Base-by-base conservation (phyloP, 257 asterid genomes). In the Solanum ahanhuiri region DNA sequence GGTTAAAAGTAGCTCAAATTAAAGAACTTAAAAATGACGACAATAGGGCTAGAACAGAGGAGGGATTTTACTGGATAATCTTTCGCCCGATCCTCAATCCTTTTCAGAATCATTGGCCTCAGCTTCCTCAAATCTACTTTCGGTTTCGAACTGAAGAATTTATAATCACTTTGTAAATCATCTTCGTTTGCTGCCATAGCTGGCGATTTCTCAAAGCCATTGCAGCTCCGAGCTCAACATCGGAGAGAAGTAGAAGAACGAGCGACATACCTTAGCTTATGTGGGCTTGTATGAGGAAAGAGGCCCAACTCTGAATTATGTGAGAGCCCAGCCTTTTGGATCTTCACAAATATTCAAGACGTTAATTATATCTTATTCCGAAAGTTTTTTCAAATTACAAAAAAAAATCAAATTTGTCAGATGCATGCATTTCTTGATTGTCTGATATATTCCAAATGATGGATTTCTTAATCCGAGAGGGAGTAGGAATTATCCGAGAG, bases 71-170 rank as follows among this genome's bases (percentile, higher is more conserved):
- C 85, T 12, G 98, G 97, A 89, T 93, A 92, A 4, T 92, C 91
- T 85, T 92, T 92, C 70, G 97, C 95, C 70, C 98, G 94, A 69
- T 94, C 92, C 88, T 92, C 93, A 22, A 96, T 94, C 86, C 98
- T 93, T 89, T 91, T 93, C 85, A 94, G 83, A 82, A 96, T 93
- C 97, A 93, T 89, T 11, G 98, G 98, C 89, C 95, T 89, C 23
- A 95, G 91, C 92, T 93, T 95, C 92, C 86, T 90, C 83, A 90
- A 91, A 87, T 95, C 85, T 48, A 83, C 69, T 23, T 75, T 86
- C 37, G 79, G 25, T 63, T 37, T 82, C 34, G 83, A 87, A 22
- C 83, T 17, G 83, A 82, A 86, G n/a, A 64, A 82, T 45, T 83
- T 23, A 17, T 25, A 33, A 5, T 33, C 9, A 28, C 67, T 30